These are phyloP conservation scores for Nepenthes alata DNA, from an alignment of 179 eudicot genomes.

Conservation along the genomic window DNA sequence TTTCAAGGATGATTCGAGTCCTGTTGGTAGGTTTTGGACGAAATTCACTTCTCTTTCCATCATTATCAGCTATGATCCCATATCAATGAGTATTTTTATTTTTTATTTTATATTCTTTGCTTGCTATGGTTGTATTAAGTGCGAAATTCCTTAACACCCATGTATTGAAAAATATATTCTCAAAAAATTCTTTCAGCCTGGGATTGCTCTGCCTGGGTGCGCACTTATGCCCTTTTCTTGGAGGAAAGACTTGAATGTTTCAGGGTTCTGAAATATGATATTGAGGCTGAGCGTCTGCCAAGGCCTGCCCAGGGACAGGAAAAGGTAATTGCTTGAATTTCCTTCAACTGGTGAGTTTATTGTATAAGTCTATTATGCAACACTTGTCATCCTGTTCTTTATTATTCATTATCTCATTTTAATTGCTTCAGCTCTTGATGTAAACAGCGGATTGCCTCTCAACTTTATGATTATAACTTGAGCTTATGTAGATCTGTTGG, in stretches of 20 bases:
- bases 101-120: not conserved
- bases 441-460: not conserved
- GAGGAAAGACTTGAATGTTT: conserved; percentile 90
- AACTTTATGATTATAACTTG: no score
- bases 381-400: not conserved
- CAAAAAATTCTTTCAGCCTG: conserved; percentile 42
- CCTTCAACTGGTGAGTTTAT: not conserved
- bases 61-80: not conserved
- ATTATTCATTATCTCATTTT: not conserved
- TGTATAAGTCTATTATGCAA: not conserved
- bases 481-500: no score
- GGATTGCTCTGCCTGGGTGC: conserved; percentile 95
- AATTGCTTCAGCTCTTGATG: not conserved
- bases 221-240: conserved; percentile 75
- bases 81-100: not conserved
- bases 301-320: conserved; percentile 67
- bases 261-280: conserved; percentile 70
- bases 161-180: not conserved
- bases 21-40: conserved; percentile 48
- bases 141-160: not conserved
- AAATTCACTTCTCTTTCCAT: not conserved
- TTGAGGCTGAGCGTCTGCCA: conserved; percentile 79
- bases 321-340: conserved; percentile 29
- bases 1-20: conserved; percentile 90
- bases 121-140: not conserved